Percentiles rank a stretch among this genome's conserved stretches.
Conservation (phyloP, 345 rosid genomes). For the Euphorbia lathyris region DNA sequence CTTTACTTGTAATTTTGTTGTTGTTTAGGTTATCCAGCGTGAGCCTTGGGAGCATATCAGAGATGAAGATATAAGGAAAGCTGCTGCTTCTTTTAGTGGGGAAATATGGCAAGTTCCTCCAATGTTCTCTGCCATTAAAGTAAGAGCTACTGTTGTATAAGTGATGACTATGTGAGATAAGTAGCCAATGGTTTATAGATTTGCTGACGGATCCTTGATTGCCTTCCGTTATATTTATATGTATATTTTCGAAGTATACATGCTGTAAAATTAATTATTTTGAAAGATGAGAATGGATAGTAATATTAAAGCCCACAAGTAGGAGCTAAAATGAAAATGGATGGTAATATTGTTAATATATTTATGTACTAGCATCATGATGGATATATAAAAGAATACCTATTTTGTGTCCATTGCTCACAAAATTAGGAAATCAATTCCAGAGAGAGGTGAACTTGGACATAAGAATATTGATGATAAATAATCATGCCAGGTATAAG, state of each 20-base stretch:
- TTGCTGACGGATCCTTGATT: no score
- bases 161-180: background rate
- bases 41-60: conserved; percentile 97
- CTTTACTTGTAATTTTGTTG: background rate
- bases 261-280: background rate
- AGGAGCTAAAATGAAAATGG: background rate
- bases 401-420: background rate
- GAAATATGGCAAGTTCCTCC: conserved; percentile 99
- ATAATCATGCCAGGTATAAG: background rate
- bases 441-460: background rate
- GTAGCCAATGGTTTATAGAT: background rate
- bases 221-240: no score
- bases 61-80: conserved; percentile 72
- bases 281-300: background rate
- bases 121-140: conserved; percentile 98
- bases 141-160: conserved; percentile 30
- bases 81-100: conserved; percentile 73
- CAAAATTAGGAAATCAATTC: background rate
- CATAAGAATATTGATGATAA: background rate
- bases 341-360: background rate
- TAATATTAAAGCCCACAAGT: background rate
- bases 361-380: background rate
- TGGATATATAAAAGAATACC: background rate
- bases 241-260: background rate
- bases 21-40: conserved; percentile 74